A percentile compares a stretch with the other conserved stretches of the same genome.
Conservation (phyloP, 192 early-diverging fungal genomes). For the Cladochytrium replicatum region DNA sequence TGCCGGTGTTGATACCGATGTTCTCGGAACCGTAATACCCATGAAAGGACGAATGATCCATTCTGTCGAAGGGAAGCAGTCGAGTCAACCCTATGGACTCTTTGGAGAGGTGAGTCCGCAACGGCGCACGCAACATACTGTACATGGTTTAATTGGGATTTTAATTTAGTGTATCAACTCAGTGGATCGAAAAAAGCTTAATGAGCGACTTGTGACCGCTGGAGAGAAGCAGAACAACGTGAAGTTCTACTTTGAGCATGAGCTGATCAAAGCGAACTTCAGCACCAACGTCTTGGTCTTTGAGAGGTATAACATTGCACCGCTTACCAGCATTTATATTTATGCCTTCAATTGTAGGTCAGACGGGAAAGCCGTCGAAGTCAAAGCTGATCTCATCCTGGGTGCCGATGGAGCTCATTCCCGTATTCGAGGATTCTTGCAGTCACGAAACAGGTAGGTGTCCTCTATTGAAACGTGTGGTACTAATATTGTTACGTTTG, state of each 20-base stretch:
- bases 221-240: constrained; percentile 61
- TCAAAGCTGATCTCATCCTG: constrained; percentile 66
- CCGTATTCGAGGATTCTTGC: constrained; percentile 24
- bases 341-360: constrained; percentile 9
- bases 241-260: constrained; percentile 64
- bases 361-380: constrained; percentile 28
- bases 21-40: constrained; percentile 65
- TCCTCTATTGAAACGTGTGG: not conserved
- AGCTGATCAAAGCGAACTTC: constrained; percentile 59
- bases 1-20: constrained; percentile 54
- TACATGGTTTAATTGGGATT: not conserved
- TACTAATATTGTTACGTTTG: no score
- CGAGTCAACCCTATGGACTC: constrained; percentile 77
- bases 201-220: constrained; percentile 66
- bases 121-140: not conserved
- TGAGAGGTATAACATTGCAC: constrained; percentile 22
- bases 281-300: constrained; percentile 52
- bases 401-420: constrained; percentile 88
- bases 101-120: constrained; percentile 57
- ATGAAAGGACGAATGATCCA: constrained; percentile 95
- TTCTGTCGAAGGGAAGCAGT: constrained; percentile 51
- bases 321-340: constrained; percentile 4
- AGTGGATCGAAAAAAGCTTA: constrained; percentile 73
- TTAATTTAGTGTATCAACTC: constrained; percentile 86
- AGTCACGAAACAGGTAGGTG: not conserved